These are phyloP conservation scores for Quercus phellos DNA, from an alignment of 331 rosid species.

Conservation along the genomic window DNA sequence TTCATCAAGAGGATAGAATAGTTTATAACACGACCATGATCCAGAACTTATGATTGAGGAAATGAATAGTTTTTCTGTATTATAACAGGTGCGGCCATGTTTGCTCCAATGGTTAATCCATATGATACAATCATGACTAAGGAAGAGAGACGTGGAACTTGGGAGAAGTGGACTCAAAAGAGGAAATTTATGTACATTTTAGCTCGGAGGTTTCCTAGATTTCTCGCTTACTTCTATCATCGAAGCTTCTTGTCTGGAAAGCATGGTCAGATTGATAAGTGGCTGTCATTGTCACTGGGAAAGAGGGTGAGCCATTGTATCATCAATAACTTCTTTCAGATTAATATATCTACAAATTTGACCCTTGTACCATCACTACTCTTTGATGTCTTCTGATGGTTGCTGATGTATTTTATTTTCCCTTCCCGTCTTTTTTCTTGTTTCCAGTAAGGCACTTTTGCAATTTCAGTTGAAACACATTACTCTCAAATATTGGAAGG, in stretches of 20 bases:
- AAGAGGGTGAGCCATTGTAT: slow-evolving; percentile 56
- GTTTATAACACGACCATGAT: background rate
- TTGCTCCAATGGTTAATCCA: slow-evolving; percentile 96
- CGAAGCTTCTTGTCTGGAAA: slow-evolving; percentile 91
- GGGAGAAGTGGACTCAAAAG: slow-evolving; percentile 69
- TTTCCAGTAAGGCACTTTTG: background rate
- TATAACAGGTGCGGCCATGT: slow-evolving; percentile 86
- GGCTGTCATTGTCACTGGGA: slow-evolving; percentile 88
- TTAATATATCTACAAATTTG: background rate
- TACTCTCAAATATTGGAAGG: slow-evolving; percentile 5
- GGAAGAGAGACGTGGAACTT: slow-evolving; percentile 78
- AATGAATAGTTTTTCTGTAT: background rate
- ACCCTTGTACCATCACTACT: background rate
- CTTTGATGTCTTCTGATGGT: slow-evolving; percentile 4
- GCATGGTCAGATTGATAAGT: slow-evolving; percentile 76
- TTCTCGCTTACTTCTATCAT: slow-evolving; percentile 62
- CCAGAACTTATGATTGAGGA: background rate
- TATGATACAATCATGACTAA: slow-evolving; percentile 70
- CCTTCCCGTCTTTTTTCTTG: background rate
- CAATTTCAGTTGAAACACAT: background rate
- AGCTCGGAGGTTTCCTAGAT: slow-evolving; percentile 60
- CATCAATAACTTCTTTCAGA: background rate
- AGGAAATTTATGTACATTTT: slow-evolving; percentile 66
- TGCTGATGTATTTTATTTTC: background rate
- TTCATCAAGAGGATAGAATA: background rate